A percentile compares a stretch with the other conserved stretches of the same genome.
These are phyloP conservation scores for Straminergon stramineum DNA, from an alignment of 225 moss, liverwort and hornwort species.

Conservation along the genomic window DNA sequence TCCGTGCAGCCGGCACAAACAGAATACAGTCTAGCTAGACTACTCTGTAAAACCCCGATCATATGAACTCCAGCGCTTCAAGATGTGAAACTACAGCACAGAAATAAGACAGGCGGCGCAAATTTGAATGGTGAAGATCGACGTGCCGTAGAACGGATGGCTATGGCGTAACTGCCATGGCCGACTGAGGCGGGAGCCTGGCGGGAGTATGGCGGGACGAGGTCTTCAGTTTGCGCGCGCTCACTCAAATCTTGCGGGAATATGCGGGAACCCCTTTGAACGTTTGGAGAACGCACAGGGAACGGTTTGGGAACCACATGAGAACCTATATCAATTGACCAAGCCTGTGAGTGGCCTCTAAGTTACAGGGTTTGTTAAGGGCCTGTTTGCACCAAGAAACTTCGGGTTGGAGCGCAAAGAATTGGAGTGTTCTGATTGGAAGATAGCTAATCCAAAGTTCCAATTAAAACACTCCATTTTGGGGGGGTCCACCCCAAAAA, in stretches of 20 bases:
- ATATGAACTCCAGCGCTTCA: background rate
- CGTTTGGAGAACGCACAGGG: background rate
- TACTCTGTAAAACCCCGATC: too few species aligned
- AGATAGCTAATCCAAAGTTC: too few species aligned
- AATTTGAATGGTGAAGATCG: background rate
- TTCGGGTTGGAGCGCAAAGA: too few species aligned
- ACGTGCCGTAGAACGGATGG: background rate
- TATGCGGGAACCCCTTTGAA: background rate
- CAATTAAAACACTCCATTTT: too few species aligned
- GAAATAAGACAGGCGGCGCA: background rate
- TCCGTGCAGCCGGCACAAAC: background rate
- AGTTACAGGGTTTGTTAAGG: too few species aligned
- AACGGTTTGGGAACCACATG: background rate
- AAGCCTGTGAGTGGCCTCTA: too few species aligned
- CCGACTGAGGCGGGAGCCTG: background rate
- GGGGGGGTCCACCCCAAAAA: too few species aligned
- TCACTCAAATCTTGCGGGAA: slow-evolving; percentile 29
- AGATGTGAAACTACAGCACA: background rate
- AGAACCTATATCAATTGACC: background rate
- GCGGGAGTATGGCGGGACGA: slow-evolving; percentile 12
- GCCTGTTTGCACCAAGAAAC: too few species aligned
- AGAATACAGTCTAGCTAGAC: background rate
- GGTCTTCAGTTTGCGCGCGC: slow-evolving; percentile 20
- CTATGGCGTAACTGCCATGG: slow-evolving; percentile 27
- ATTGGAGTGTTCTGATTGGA: too few species aligned